Base-by-base conservation (phyloP, 768 basidiomycete species). In the Mycena pura region DNA sequence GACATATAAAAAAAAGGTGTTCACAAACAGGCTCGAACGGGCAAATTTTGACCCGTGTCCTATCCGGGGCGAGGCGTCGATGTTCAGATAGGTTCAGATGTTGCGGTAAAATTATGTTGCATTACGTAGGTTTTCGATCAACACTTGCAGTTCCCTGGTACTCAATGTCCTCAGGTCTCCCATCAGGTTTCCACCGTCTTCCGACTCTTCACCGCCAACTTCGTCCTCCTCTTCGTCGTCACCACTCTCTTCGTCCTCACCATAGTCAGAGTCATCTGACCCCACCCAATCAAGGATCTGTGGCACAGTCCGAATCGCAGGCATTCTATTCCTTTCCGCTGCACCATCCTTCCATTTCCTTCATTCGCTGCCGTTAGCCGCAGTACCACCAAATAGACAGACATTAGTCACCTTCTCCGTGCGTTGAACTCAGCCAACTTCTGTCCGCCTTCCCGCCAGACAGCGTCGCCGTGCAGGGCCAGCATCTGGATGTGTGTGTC, bases 401-500 rank as follows among this genome's bases (percentile, higher is more conserved):
- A 7, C 34, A 51, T 41, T 15, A 74, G 84, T 69, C 65, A 90
- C 90, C 79, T 77, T 71, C 84, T 80, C 55, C 89, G 80, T 38
- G 65, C 68, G 19, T 68, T 70, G 85, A 87, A 89, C 48, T 90
- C 87, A 14, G 71, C 66, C 44, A 75, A 73, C 60, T 76, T 83
- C 31, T 66, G 11, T 69, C 68, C 48, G 73, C 74, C 62, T 74
- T 81, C 28, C 66, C 65, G 0, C 88, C 90, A 32, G 70, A 79
- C 14, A 72, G 70, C 72, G 25, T 75, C 68, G 22, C 86, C 84
- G 53, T 70, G 5, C 22, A 65, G 63, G 28, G 69, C 78, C 3
- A 82, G 74, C 14, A 84, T 78, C 17, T 78, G 74, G n/a, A 91
- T 72, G 65, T 91, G 83, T 67, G 80, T 85, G 58, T 84, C 84